phyloP scores from a whole-genome alignment of 805 yeast species.

The Candida fluviatilis region DNA sequence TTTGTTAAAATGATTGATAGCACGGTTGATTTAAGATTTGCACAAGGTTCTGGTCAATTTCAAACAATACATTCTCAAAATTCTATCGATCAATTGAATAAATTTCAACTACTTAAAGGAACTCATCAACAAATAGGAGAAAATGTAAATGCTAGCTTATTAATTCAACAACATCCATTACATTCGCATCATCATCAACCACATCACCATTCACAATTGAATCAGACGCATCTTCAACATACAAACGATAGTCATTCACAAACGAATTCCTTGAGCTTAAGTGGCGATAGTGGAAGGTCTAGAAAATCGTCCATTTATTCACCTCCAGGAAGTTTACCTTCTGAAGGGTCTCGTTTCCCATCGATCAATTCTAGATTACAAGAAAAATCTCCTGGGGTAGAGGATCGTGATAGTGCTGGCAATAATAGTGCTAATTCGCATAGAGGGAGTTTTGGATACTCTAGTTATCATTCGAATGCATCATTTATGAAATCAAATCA shows the following conservation, averaged over 20 bases:
- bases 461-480: background rate
- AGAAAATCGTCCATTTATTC: slow-evolving; percentile 25
- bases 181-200: slow-evolving; percentile 4
- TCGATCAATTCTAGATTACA: slow-evolving; percentile 30
- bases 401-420: slow-evolving; percentile 1
- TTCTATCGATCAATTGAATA: slow-evolving; percentile 42
- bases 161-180: slow-evolving; percentile 18
- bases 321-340: slow-evolving; percentile 14
- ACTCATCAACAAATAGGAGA: slow-evolving; percentile 55
- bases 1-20: slow-evolving; percentile 71
- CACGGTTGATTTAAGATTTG: slow-evolving; percentile 47
- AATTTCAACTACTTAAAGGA: slow-evolving; percentile 48
- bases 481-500: slow-evolving; percentile 16
- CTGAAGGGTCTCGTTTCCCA: slow-evolving; percentile 22
- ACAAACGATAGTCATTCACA: slow-evolving; percentile 2
- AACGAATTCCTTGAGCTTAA: background rate
- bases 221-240: background rate
- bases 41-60: slow-evolving; percentile 8
- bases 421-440: slow-evolving; percentile 9
- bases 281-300: slow-evolving; percentile 8
- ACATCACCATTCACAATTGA: slow-evolving; percentile 3
- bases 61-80: slow-evolving; percentile 14
- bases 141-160: slow-evolving; percentile 47
- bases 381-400: slow-evolving; percentile 13
- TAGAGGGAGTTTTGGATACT: slow-evolving; percentile 1